Evolutionary conservation across 148 eudicot genomes (phyloP).

Genomic region (Vaccinium darrowii): DNA sequence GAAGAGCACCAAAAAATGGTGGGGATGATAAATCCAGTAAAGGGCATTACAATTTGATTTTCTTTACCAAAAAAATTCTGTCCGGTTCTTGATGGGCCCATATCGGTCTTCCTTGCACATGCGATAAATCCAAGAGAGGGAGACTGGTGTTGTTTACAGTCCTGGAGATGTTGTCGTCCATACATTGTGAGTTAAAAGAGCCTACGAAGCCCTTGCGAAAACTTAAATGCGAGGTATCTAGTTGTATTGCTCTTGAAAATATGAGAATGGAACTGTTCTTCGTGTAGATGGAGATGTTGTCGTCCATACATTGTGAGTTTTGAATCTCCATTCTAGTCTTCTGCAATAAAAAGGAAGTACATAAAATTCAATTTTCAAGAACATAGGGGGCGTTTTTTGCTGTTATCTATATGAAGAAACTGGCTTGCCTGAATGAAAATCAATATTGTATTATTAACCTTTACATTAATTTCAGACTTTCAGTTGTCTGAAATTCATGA

Average conservation of each 20-base stretch:
- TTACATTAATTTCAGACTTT: not conserved
- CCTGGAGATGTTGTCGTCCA: too few relatives aligned
- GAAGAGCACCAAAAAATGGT: conserved; percentile 34
- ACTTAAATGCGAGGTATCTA: not conserved
- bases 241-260: not conserved
- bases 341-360: not conserved
- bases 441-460: not conserved
- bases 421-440: not conserved
- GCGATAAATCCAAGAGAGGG: too few relatives aligned
- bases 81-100: not conserved
- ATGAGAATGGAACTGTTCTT: conserved; percentile 6
- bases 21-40: conserved; percentile 17
- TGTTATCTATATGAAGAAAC: not conserved
- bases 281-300: not conserved
- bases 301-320: not conserved
- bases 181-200: too few relatives aligned
- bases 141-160: too few relatives aligned
- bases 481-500: not conserved
- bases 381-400: not conserved
- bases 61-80: not conserved
- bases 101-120: too few relatives aligned
- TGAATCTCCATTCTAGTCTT: not conserved
- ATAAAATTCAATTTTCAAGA: not conserved
- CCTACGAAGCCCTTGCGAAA: not conserved
- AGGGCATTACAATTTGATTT: not conserved